These are phyloP conservation scores for Rhynchosporium graminicola DNA, from an alignment of 2,329 filamentous ascomycete genomes.

Conservation along the genomic window DNA sequence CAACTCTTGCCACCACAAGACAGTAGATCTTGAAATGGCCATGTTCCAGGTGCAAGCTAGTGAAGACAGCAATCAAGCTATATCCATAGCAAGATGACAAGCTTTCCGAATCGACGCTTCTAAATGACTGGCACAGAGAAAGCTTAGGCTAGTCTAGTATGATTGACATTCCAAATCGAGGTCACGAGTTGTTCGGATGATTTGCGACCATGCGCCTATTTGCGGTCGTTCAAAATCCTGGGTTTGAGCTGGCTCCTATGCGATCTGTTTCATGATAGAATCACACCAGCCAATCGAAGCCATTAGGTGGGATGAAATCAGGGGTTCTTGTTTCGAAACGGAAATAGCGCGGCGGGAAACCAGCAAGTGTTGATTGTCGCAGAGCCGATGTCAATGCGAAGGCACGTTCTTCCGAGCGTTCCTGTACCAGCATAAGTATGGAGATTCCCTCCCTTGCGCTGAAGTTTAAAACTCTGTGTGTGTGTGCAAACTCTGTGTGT, in stretches of 20 bases:
- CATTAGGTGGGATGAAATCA: background rate
- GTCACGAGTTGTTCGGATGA: background rate
- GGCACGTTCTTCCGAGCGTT: background rate
- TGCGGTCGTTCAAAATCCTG: background rate
- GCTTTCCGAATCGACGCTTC: background rate
- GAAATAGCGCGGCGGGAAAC: background rate
- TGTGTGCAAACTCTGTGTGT: background rate
- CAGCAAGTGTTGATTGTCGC: background rate
- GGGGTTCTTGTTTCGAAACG: background rate
- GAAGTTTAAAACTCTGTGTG: background rate
- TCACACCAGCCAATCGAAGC: background rate
- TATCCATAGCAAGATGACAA: background rate
- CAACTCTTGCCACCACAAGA: background rate
- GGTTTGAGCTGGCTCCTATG: background rate
- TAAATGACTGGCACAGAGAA: background rate
- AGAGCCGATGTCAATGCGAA: constrained; percentile 3
- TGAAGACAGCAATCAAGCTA: background rate
- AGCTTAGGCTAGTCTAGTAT: background rate
- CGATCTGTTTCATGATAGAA: background rate
- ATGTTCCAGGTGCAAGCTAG: no score
- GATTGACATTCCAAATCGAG: background rate
- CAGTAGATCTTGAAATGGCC: no score
- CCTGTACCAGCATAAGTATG: background rate
- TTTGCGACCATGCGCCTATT: background rate
- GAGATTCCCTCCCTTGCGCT: background rate